A percentile compares a stretch with the other conserved stretches of the same genome.
These are phyloP conservation scores for Auricularia heimuer DNA, from an alignment of 768 basidiomycete species.

Conservation along the genomic window DNA sequence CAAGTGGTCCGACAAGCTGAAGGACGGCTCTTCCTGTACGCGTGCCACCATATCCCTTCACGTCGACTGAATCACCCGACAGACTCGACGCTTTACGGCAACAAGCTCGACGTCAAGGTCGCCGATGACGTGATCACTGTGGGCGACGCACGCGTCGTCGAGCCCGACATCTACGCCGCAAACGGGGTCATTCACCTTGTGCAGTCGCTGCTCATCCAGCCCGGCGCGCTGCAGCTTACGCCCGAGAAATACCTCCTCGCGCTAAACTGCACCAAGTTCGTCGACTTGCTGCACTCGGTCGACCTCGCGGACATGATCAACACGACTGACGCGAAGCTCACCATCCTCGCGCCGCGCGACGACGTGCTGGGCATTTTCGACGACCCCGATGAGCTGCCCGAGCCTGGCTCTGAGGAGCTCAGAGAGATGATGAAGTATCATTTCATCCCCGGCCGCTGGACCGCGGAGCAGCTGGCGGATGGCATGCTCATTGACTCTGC, in stretches of 20 bases:
- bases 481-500: slow-evolving; percentile 75
- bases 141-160: slow-evolving; percentile 48
- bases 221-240: slow-evolving; percentile 66
- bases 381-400: slow-evolving; percentile 43
- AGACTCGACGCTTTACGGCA: slow-evolving; percentile 69
- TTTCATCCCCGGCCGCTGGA: slow-evolving; percentile 78
- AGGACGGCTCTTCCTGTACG: slow-evolving; percentile 44
- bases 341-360: slow-evolving; percentile 87
- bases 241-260: slow-evolving; percentile 93
- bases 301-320: slow-evolving; percentile 64
- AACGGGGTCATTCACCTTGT: slow-evolving; percentile 94
- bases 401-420: slow-evolving; percentile 57
- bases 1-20: slow-evolving; percentile 57
- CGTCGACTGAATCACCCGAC: slow-evolving; percentile 10
- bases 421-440: slow-evolving; percentile 76
- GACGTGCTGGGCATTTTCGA: slow-evolving; percentile 61
- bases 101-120: slow-evolving; percentile 44
- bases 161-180: slow-evolving; percentile 83
- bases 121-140: slow-evolving; percentile 34
- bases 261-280: slow-evolving; percentile 84
- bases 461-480: slow-evolving; percentile 55
- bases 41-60: slow-evolving; percentile 4
- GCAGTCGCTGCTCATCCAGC: slow-evolving; percentile 70
- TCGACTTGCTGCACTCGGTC: slow-evolving; percentile 78
- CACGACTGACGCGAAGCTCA: slow-evolving; percentile 57